phyloP scores from a whole-genome alignment of 179 eudicot genomes.

The Vitellaria paradoxa region DNA sequence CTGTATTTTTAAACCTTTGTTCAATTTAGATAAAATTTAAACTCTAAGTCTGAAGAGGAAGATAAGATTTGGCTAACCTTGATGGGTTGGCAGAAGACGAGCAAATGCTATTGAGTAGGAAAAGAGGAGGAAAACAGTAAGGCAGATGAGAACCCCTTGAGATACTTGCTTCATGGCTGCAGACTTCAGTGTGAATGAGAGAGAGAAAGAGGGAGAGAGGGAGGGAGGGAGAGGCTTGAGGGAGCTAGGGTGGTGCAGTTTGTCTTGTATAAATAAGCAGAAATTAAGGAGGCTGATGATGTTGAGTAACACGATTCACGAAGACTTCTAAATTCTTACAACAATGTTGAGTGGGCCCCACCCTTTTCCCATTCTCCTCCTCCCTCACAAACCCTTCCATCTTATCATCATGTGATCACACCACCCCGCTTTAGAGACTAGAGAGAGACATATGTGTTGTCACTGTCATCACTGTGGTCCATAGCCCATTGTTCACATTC shows the following conservation, averaged over 20 bases:
- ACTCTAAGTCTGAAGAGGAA: too few species aligned
- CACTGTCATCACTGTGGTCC: too few species aligned
- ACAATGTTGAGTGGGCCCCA: too few species aligned
- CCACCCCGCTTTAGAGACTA: too few species aligned
- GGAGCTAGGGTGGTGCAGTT: not conserved
- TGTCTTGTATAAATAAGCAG: conserved; percentile 5
- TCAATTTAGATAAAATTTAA: too few species aligned
- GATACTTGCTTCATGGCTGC: conserved; percentile 23
- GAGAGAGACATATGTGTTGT: too few species aligned
- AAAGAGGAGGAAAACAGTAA: conserved; percentile 12
- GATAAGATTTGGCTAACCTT: conserved; percentile 2
- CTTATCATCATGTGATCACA: too few species aligned
- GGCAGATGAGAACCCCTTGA: conserved; percentile 6
- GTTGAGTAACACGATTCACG: not conserved
- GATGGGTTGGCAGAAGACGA: conserved; percentile 8
- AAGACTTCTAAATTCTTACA: not conserved
- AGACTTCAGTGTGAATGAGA: not conserved
- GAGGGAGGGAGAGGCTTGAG: not conserved
- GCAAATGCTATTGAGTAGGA: conserved; percentile 18
- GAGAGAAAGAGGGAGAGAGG: conserved; percentile 3
- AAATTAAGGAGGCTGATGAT: too few species aligned
- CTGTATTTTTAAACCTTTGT: too few species aligned
- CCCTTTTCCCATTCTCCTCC: too few species aligned
- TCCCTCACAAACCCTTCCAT: too few species aligned
- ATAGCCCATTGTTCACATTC: too few species aligned